Conservation (phyloP, 1,139 yeast genomes). For the Blastobotrys proliferans region DNA sequence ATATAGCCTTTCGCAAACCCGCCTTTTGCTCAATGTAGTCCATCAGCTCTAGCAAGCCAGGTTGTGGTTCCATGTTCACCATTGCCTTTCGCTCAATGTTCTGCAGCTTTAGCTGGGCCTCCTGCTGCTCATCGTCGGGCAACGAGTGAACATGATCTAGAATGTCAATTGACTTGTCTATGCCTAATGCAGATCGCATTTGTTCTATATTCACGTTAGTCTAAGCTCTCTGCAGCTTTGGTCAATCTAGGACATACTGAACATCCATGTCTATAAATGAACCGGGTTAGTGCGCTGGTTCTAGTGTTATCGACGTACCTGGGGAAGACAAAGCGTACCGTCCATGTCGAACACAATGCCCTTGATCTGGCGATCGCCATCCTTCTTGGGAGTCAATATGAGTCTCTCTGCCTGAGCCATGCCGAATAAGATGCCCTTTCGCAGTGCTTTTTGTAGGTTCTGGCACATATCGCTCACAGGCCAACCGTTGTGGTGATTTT, state of each 20-base stretch:
- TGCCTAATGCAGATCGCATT: conserved; percentile 55
- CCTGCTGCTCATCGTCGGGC: conserved; percentile 38
- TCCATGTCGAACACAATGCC: conserved; percentile 68
- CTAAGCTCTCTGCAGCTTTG: background rate
- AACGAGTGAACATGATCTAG: conserved; percentile 45
- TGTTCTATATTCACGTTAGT: conserved; percentile 35
- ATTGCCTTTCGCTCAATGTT: conserved; percentile 54
- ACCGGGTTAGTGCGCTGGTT: conserved; percentile 3
- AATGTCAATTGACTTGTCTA: conserved; percentile 48
- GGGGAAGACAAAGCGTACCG: conserved; percentile 63
- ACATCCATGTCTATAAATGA: conserved; percentile 53
- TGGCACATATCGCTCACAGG: too few species aligned
- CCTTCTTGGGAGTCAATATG: conserved; percentile 31
- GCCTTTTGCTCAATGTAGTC: conserved; percentile 8
- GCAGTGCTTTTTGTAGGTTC: too few species aligned
- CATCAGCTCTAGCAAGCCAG: conserved; percentile 37
- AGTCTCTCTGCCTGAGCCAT: conserved; percentile 22
- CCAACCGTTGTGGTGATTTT: too few species aligned
- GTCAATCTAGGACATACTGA: conserved; percentile 35
- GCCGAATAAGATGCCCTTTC: background rate
- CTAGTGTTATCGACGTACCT: conserved; percentile 32
- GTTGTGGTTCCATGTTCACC: conserved; percentile 54
- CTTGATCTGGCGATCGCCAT: conserved; percentile 37
- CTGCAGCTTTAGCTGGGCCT: conserved; percentile 46
- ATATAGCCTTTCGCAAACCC: conserved; percentile 46